A percentile compares a stretch with the other conserved stretches of the same genome.
phyloP scores from a whole-genome alignment of 345 rosid species.

The Citrus trifoliata region DNA sequence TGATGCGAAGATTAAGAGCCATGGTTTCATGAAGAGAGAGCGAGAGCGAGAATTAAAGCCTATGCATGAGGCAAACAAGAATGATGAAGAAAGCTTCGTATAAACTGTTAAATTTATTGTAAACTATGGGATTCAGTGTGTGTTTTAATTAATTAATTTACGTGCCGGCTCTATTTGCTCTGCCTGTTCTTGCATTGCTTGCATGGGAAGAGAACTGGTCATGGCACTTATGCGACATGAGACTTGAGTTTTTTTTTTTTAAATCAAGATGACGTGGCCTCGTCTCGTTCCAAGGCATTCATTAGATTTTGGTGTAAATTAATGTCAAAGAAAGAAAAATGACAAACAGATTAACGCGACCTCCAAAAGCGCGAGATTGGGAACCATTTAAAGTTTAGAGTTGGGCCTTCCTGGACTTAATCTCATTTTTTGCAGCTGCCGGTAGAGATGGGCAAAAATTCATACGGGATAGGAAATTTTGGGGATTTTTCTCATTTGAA shows the following conservation, averaged over 20 bases:
- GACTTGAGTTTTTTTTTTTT: too few species aligned
- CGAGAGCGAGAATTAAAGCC: neutral
- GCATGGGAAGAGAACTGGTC: constrained; percentile 10
- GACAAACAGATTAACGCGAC: too few species aligned
- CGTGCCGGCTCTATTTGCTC: constrained; percentile 17
- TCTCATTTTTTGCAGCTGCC: too few species aligned
- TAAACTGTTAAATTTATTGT: neutral
- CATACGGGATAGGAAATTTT: fast-evolving
- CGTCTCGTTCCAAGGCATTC: too few species aligned
- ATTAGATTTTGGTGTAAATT: too few species aligned
- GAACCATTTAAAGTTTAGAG: too few species aligned
- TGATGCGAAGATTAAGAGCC: neutral
- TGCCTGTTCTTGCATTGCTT: constrained; percentile 10
- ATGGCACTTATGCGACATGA: neutral
- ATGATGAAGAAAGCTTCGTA: neutral
- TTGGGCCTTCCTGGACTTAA: too few species aligned
- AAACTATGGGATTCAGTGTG: neutral
- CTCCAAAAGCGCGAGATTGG: too few species aligned
- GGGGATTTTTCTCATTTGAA: fast-evolving
- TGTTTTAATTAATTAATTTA: neutral
- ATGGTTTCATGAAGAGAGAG: neutral
- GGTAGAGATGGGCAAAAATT: too few species aligned
- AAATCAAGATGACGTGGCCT: too few species aligned
- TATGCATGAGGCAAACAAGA: neutral
- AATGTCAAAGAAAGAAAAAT: too few species aligned